Percentiles rank a stretch among this genome's conserved stretches.
Conservation (phyloP, 495 filamentous ascomycete species). For the Achaetomiella virescens region DNA sequence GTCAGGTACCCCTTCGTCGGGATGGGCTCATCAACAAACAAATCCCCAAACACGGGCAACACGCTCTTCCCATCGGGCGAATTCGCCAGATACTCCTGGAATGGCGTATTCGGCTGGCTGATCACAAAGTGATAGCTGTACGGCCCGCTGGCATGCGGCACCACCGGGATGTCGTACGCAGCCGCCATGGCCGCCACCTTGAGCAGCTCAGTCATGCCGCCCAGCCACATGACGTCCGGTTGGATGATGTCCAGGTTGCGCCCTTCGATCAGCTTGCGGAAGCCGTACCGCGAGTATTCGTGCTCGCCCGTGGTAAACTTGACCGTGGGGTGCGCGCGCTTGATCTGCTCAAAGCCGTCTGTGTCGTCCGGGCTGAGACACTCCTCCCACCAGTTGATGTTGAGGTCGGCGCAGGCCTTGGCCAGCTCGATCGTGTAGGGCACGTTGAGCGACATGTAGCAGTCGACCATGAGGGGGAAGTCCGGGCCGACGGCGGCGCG, state of each 20-base stretch:
- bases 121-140: conserved; percentile 95
- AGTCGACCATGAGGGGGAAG: conserved; percentile 90
- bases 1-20: conserved; percentile 75
- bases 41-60: conserved; percentile 81
- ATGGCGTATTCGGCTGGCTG: conserved; percentile 82
- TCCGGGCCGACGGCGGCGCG: conserved; percentile 78
- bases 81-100: conserved; percentile 92
- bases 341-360: conserved; percentile 81
- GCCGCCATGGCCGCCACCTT: conserved; percentile 82
- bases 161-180: conserved; percentile 87
- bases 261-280: conserved; percentile 87
- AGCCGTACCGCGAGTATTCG: conserved; percentile 86
- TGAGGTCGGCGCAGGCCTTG: conserved; percentile 68
- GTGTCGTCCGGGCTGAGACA: conserved; percentile 84
- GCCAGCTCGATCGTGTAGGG: conserved; percentile 86
- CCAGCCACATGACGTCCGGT: conserved; percentile 95
- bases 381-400: conserved; percentile 97
- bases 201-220: conserved; percentile 85
- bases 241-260: conserved; percentile 90
- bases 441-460: conserved; percentile 93
- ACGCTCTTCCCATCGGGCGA: conserved; percentile 84
- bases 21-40: conserved; percentile 88
- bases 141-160: conserved; percentile 86
- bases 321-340: conserved; percentile 79
- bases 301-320: conserved; percentile 95